Conservation (phyloP, 75 land plant genomes). For the Picea sitchensis region DNA sequence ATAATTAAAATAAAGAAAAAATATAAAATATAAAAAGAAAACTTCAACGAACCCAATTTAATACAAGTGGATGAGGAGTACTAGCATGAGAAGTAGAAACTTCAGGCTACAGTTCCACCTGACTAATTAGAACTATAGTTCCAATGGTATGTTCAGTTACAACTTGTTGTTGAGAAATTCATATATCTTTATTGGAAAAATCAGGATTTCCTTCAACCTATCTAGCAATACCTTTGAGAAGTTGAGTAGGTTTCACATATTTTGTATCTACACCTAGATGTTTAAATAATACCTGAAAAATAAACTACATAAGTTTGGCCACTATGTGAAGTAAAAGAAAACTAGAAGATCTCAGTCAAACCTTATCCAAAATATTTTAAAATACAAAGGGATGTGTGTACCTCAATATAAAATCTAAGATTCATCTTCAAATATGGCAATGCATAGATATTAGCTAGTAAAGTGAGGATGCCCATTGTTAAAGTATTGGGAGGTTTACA, state of each 20-base stretch:
- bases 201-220: constrained; percentile 95
- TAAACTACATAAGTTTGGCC: not conserved
- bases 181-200: constrained; percentile 86
- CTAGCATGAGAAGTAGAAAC: too few relatives aligned
- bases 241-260: constrained; percentile 80
- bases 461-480: constrained; percentile 92
- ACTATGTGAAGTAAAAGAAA: too few relatives aligned
- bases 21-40: not conserved
- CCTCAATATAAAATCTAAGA: constrained; percentile 98
- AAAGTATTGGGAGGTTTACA: constrained; percentile 99
- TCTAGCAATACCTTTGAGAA: constrained; percentile 68
- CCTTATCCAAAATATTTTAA: not conserved
- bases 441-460: constrained; percentile 89
- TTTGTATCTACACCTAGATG: constrained; percentile 90
- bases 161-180: constrained; percentile 35
- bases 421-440: constrained; percentile 96
- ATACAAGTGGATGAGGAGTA: too few relatives aligned
- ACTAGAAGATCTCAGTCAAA: not conserved
- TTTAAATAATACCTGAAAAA: constrained; percentile 83
- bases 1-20: not conserved
- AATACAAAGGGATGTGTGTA: constrained; percentile 8
- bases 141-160: constrained; percentile 41
- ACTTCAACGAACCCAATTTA: constrained; percentile 47
- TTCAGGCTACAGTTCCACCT: too few relatives aligned
- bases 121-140: too few relatives aligned